These are phyloP conservation scores for Coniochaeta sp. DNA, from an alignment of 2,329 filamentous ascomycete genomes.

Conservation along the genomic window DNA sequence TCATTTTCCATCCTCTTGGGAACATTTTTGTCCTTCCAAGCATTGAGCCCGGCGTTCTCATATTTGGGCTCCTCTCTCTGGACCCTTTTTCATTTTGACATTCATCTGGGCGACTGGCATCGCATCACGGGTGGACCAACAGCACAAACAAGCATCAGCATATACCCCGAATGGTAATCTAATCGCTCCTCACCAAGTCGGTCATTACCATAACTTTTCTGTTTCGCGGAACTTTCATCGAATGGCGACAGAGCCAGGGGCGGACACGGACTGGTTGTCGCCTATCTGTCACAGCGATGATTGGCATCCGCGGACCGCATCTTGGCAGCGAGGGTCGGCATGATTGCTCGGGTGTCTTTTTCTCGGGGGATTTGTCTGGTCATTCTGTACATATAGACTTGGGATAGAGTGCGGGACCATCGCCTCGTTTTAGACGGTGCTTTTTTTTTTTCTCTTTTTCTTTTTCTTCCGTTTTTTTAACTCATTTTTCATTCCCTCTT, in stretches of 20 bases:
- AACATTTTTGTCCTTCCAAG: neutral
- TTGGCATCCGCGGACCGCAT: neutral
- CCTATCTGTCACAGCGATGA: too few species aligned
- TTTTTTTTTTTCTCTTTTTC: neutral
- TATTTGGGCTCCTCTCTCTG: neutral
- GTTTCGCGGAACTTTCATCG: too few species aligned
- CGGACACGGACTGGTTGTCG: neutral
- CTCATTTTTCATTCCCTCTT: too few species aligned
- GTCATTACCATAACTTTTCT: neutral
- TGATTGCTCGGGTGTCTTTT: neutral
- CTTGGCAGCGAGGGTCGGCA: neutral
- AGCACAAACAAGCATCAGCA: neutral
- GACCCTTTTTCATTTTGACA: neutral
- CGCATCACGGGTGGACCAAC: neutral
- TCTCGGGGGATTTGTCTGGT: slow-evolving; percentile 1
- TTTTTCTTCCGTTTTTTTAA: too few species aligned
- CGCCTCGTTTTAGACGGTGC: neutral
- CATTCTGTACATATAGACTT: slow-evolving; percentile 1
- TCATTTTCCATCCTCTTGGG: neutral
- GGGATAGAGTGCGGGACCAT: neutral
- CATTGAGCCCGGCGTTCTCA: slow-evolving; percentile 1
- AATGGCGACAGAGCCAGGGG: neutral
- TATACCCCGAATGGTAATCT: neutral
- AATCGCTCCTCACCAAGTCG: neutral
- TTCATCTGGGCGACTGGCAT: neutral